Evolutionary conservation across 257 asterid genomes (phyloP).

Genomic region (Fraxinus anomala): DNA sequence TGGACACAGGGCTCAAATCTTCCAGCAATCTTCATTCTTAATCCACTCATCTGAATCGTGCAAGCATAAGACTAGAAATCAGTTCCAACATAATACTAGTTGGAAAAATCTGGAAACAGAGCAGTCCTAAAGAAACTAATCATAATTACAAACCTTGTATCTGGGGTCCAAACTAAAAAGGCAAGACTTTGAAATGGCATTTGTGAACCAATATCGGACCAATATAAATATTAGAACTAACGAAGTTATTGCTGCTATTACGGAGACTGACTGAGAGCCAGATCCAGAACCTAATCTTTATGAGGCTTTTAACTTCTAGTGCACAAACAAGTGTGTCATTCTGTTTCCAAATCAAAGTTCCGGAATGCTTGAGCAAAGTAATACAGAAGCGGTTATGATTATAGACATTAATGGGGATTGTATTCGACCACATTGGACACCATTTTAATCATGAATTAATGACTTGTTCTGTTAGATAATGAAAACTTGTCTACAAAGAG

Average conservation of each 20-base stretch:
- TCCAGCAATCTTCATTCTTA: slow-evolving; percentile 96
- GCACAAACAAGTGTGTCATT: neutral
- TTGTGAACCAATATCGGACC: neutral
- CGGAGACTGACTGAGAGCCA: neutral
- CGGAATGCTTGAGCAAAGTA: neutral
- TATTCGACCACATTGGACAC: too few relatives aligned
- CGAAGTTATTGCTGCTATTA: neutral
- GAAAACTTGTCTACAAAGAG: too few relatives aligned
- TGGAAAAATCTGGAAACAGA: neutral
- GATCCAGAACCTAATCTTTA: neutral
- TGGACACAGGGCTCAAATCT: slow-evolving; percentile 89
- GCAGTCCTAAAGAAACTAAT: neutral
- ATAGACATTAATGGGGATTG: neutral
- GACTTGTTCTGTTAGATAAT: too few relatives aligned
- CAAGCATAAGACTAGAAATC: slow-evolving; percentile 26
- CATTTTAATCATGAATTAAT: too few relatives aligned
- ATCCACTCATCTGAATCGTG: slow-evolving; percentile 81
- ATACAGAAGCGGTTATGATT: neutral
- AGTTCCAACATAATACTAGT: slow-evolving; percentile 8
- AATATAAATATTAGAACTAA: neutral
- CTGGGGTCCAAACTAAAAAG: neutral
- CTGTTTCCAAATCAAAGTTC: slow-evolving; percentile 11
- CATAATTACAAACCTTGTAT: neutral
- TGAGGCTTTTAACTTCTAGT: neutral
- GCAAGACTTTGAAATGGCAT: neutral